phyloP scores from a whole-genome alignment of 495 filamentous ascomycete species.

The Stereocaulon alpinum region DNA sequence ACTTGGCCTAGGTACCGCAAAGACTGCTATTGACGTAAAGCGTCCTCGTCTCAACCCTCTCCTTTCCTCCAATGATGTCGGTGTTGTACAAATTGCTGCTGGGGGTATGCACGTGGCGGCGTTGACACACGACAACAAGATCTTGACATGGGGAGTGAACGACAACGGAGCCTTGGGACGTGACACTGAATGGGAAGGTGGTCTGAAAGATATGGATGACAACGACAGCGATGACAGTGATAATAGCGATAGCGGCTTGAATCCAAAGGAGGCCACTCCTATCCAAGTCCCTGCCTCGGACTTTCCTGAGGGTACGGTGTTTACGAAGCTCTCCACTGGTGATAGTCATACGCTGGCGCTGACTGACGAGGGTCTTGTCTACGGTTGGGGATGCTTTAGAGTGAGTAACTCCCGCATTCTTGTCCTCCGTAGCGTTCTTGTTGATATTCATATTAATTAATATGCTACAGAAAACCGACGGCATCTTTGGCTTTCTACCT shows the following conservation, averaged over 20 bases:
- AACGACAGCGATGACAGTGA: conserved; percentile 42
- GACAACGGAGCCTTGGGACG: conserved; percentile 56
- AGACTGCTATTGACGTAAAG: conserved; percentile 55
- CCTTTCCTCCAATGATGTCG: conserved; percentile 47
- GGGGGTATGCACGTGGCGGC: conserved; percentile 59
- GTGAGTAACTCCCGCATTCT: conserved; percentile 30
- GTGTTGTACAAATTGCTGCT: conserved; percentile 49
- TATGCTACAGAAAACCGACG: conserved; percentile 42
- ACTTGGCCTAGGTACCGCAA: conserved; percentile 52
- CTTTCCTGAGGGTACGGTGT: conserved; percentile 46
- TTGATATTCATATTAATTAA: neutral
- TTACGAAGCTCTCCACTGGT: conserved; percentile 50
- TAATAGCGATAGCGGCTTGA: conserved; percentile 45
- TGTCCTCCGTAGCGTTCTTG: neutral
- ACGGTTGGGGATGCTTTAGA: conserved; percentile 64
- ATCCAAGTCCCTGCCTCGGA: conserved; percentile 40
- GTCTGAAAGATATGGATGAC: conserved; percentile 53
- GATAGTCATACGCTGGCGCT: conserved; percentile 57
- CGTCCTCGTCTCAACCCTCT: conserved; percentile 54
- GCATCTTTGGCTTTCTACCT: conserved; percentile 45
- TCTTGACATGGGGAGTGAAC: conserved; percentile 61
- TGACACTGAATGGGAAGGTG: conserved; percentile 50
- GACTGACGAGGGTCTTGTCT: conserved; percentile 55
- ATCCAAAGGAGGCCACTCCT: conserved; percentile 50
- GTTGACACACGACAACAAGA: conserved; percentile 50